These are phyloP conservation scores for Didymella lethalis DNA, from an alignment of 2,329 filamentous ascomycete species.

Conservation along the genomic window DNA sequence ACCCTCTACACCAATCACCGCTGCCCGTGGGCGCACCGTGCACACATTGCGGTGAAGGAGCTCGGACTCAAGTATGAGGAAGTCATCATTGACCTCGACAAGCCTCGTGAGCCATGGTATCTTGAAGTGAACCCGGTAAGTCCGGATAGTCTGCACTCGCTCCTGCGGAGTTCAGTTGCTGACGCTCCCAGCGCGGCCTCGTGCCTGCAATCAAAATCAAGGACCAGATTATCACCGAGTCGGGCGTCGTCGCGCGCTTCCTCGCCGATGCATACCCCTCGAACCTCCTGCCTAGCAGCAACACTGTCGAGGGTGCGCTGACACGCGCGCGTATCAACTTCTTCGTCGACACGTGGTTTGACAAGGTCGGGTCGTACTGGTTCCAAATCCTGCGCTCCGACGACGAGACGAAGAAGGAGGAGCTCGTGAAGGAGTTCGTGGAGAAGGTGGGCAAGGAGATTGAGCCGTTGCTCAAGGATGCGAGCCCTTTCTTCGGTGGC, in stretches of 20 bases:
- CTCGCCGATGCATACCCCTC: slow-evolving; percentile 73
- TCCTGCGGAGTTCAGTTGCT: neutral
- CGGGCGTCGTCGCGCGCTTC: slow-evolving; percentile 75
- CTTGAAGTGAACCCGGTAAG: slow-evolving; percentile 74
- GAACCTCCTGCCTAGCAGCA: slow-evolving; percentile 67
- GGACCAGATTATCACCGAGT: slow-evolving; percentile 74
- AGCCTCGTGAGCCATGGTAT: slow-evolving; percentile 75
- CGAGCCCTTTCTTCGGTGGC: slow-evolving; percentile 57
- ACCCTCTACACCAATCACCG: slow-evolving; percentile 73
- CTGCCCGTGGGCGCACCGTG: slow-evolving; percentile 79
- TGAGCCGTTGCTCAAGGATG: slow-evolving; percentile 69
- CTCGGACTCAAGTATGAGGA: slow-evolving; percentile 72
- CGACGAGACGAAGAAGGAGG: slow-evolving; percentile 58
- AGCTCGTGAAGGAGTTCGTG: slow-evolving; percentile 61
- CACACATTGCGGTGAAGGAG: slow-evolving; percentile 74
- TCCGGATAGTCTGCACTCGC: neutral
- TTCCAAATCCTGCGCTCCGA: slow-evolving; percentile 58
- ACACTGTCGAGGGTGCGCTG: slow-evolving; percentile 64
- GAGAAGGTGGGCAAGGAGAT: slow-evolving; percentile 71
- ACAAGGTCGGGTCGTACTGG: slow-evolving; percentile 64
- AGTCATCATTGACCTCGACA: slow-evolving; percentile 74
- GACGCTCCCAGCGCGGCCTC: slow-evolving; percentile 65
- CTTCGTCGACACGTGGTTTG: slow-evolving; percentile 74
- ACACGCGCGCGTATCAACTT: slow-evolving; percentile 72
- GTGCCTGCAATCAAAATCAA: slow-evolving; percentile 74